Conservation (phyloP, 2,329 filamentous ascomycete genomes). For the Sclerotinia sclerotiorum region DNA sequence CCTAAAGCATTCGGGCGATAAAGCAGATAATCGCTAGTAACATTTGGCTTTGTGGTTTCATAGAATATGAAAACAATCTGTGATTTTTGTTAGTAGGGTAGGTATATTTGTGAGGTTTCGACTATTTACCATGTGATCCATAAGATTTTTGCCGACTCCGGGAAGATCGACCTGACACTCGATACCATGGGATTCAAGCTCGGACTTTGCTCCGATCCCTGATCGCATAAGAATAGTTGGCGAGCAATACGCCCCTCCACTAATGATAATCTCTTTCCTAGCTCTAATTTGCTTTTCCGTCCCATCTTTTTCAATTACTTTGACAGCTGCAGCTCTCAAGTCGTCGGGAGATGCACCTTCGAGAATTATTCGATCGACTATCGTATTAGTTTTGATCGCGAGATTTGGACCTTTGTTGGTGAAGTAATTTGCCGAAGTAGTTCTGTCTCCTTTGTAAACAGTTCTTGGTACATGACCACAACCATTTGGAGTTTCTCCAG, state of each 20-base stretch:
- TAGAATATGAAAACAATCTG: slow-evolving; percentile 61
- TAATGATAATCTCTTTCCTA: slow-evolving; percentile 50
- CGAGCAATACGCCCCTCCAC: slow-evolving; percentile 49
- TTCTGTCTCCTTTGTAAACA: slow-evolving; percentile 52
- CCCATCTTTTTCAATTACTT: slow-evolving; percentile 46
- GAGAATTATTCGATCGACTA: slow-evolving; percentile 54
- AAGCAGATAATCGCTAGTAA: slow-evolving; percentile 58
- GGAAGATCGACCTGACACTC: slow-evolving; percentile 56
- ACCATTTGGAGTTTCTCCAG: slow-evolving; percentile 52
- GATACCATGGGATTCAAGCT: slow-evolving; percentile 48
- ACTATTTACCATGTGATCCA: slow-evolving; percentile 52
- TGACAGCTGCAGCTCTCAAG: slow-evolving; percentile 49
- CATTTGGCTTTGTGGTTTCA: slow-evolving; percentile 51
- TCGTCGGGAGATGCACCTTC: slow-evolving; percentile 40
- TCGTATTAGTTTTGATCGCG: slow-evolving; percentile 49
- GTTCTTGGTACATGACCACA: slow-evolving; percentile 57
- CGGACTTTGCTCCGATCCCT: slow-evolving; percentile 46
- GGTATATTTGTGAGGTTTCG: background rate
- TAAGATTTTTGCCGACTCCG: slow-evolving; percentile 62
- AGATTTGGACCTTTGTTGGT: slow-evolving; percentile 42
- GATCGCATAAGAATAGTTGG: slow-evolving; percentile 50
- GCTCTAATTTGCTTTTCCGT: slow-evolving; percentile 43
- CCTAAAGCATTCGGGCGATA: slow-evolving; percentile 54
- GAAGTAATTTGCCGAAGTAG: slow-evolving; percentile 55
- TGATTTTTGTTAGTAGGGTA: slow-evolving; percentile 19